Percentiles rank a stretch among this genome's conserved stretches.
Conservation (phyloP, 1,284 basidiomycete species). For the Sphaerobolus stellatus region DNA sequence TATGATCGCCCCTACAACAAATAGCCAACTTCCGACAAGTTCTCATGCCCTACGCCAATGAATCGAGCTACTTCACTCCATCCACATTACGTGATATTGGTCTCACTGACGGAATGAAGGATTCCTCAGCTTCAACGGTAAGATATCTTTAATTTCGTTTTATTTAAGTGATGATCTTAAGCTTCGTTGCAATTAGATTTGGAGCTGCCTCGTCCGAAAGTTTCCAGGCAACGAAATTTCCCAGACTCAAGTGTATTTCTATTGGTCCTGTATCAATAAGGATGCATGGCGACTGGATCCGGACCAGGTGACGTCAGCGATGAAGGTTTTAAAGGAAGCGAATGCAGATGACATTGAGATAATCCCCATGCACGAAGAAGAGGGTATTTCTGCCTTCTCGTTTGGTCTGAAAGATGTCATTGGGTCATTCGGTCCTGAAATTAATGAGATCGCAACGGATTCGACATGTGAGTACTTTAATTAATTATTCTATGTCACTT, state of each 20-base stretch:
- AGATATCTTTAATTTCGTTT: neutral
- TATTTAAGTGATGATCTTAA: too few species aligned
- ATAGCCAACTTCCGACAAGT: too few species aligned
- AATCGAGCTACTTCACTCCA: too few species aligned
- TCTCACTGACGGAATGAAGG: neutral
- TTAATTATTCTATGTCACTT: too few species aligned
- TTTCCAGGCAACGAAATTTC: neutral
- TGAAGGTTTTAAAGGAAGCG: neutral
- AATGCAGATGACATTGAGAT: neutral
- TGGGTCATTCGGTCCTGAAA: conserved; percentile 1
- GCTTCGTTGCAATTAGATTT: neutral
- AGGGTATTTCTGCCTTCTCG: neutral
- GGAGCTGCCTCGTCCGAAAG: neutral
- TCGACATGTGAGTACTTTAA: too few species aligned
- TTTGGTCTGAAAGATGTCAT: neutral
- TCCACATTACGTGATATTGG: too few species aligned
- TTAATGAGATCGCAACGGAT: conserved; percentile 6
- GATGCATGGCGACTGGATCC: neutral
- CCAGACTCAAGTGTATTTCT: neutral
- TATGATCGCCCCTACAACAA: too few species aligned
- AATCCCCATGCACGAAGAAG: neutral
- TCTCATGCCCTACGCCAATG: too few species aligned
- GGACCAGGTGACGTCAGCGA: neutral
- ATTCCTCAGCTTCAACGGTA: neutral
- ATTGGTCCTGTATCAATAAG: neutral